phyloP scores from a whole-genome alignment of 805 yeast species.

The Phaffomyces antillensis region DNA sequence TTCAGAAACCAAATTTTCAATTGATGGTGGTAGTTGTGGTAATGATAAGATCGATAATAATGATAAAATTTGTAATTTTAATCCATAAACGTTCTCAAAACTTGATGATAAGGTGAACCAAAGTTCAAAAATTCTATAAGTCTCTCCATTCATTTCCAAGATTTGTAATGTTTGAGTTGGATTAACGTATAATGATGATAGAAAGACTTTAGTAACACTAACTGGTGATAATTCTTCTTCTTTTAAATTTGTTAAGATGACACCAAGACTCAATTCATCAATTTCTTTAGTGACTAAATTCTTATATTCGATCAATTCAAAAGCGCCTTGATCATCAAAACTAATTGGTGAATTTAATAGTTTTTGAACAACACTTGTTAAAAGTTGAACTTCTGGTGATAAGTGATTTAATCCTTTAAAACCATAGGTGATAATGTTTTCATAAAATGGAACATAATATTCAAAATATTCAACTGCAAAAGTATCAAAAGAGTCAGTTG shows the following conservation, averaged over 20 bases:
- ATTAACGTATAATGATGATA: slow-evolving; percentile 58
- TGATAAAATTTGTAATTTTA: slow-evolving; percentile 67
- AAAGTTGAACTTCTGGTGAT: slow-evolving; percentile 14
- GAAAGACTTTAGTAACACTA: slow-evolving; percentile 49
- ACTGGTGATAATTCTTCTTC: slow-evolving; percentile 31
- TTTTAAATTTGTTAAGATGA: slow-evolving; percentile 9
- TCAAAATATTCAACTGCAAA: slow-evolving; percentile 56
- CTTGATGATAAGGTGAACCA: slow-evolving; percentile 54
- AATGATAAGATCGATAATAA: slow-evolving; percentile 43
- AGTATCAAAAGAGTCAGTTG: slow-evolving; percentile 48
- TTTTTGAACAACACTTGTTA: slow-evolving; percentile 12
- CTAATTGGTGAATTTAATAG: slow-evolving; percentile 17
- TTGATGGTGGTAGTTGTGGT: slow-evolving; percentile 32
- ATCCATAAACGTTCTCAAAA: slow-evolving; percentile 65
- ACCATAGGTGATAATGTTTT: slow-evolving; percentile 45
- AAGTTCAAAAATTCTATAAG: slow-evolving; percentile 43
- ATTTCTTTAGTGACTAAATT: slow-evolving; percentile 11
- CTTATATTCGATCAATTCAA: slow-evolving; percentile 25
- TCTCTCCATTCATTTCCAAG: slow-evolving; percentile 39
- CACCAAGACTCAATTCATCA: slow-evolving; percentile 10
- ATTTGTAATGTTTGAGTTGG: slow-evolving; percentile 46
- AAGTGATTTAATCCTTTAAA: slow-evolving; percentile 26
- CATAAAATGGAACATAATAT: slow-evolving; percentile 48
- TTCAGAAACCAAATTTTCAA: slow-evolving; percentile 35
- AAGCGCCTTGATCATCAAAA: slow-evolving; percentile 29